Evolutionary conservation across 371 early-diverging fungal species (phyloP), one percentile per base, ranked within the genome.

Genomic region (Mortierella sp.): DNA sequence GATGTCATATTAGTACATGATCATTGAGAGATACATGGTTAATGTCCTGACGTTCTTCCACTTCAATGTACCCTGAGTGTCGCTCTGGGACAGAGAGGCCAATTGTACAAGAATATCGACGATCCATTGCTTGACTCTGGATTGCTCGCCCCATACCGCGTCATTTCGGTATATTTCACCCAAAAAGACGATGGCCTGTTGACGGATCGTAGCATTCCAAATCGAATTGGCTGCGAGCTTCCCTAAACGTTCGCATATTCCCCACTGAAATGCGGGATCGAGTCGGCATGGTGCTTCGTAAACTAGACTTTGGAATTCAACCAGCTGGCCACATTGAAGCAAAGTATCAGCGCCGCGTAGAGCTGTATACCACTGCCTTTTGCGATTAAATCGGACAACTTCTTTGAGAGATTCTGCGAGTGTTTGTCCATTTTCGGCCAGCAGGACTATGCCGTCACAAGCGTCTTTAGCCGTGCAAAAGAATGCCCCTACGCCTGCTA

Each of bases 251-350:
- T 63, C 64, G 30, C 63, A 63, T 6, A 70, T 30, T 30, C 70
- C 64, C 64, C 64, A 64, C 52, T 64, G 64, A 35, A 64, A 64
- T 8, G 51, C 54, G 5, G 54, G 64, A 54, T 64, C 54, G 32
- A 28, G 64, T 32, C 62, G 73, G 43, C 73, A 72, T 28, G 66
- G 66, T 1, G 66, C 73, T 8, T 66, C 66, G 11, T 30, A 62
- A 22, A 72, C 47, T 16, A 72, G 11, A 2, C 5, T 37, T 49
- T 54, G 62, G 39, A 72, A 61, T 14, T 61, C 24, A n/a, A 37
- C 2, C 14, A 72, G 45, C 16, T 52, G 39, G 10, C 73, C 73
- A 1, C 26, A 10, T n/a, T 55, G 66, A 24, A 72, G 24, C 26
- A 66, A 20, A 14, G 43, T 26, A 18, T 66, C 62, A 4, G 55